These are phyloP conservation scores for Elsinoe batatas DNA, from an alignment of 2,329 filamentous ascomycete species.

Conservation along the genomic window DNA sequence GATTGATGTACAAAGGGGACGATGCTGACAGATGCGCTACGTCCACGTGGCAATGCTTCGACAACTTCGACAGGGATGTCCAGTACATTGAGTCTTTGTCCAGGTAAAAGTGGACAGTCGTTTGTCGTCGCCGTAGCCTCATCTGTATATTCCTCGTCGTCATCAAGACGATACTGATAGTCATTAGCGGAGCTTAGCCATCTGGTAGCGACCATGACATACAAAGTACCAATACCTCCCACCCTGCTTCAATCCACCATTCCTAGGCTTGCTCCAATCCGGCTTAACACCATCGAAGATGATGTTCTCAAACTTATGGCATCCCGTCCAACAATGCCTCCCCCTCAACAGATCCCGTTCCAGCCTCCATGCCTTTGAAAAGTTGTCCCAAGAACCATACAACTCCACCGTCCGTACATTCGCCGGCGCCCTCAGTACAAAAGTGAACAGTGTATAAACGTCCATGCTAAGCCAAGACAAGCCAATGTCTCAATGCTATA, in stretches of 20 bases:
- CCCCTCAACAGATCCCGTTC: conserved; percentile 68
- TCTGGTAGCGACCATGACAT: conserved; percentile 32
- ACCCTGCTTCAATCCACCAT: conserved; percentile 82
- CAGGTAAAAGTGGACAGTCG: conserved; percentile 74
- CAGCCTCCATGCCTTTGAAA: conserved; percentile 67
- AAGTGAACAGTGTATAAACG: conserved; percentile 29
- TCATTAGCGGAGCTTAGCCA: conserved; percentile 21
- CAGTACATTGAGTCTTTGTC: conserved; percentile 76
- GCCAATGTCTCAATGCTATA: conserved; percentile 1
- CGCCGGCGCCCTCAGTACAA: conserved; percentile 32
- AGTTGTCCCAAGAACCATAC: conserved; percentile 94
- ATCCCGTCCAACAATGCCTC: conserved; percentile 72
- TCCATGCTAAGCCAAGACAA: conserved; percentile 21
- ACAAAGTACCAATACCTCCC: conserved; percentile 95
- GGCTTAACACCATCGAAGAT: conserved; percentile 63
- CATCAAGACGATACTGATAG: conserved; percentile 69
- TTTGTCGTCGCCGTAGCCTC: conserved; percentile 62
- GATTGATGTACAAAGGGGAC: conserved; percentile 18
- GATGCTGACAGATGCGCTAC: conserved; percentile 24
- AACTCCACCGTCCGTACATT: conserved; percentile 63
- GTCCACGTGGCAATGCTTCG: conserved; percentile 20
- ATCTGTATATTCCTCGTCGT: conserved; percentile 67
- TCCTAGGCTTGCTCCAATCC: conserved; percentile 46
- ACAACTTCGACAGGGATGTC: conserved; percentile 60
- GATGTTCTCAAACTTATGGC: conserved; percentile 77